Evolutionary conservation across 2,329 filamentous ascomycete species (phyloP).

Genomic region (Chaetomium olivaceum): DNA sequence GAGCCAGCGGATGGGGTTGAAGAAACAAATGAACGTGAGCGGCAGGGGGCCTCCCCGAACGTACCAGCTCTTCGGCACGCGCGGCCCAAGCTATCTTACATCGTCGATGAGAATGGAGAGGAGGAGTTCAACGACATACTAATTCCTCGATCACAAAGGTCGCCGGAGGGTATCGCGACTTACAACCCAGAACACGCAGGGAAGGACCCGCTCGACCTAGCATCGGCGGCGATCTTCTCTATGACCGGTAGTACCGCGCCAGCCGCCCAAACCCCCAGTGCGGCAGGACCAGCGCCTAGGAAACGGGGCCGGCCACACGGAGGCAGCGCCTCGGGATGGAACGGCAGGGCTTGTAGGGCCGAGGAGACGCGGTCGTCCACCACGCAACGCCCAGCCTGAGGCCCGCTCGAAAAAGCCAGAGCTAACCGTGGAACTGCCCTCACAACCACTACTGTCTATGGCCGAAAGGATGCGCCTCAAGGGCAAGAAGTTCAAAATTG

Average conservation of each 20-base stretch:
- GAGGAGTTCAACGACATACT: constrained; percentile 48
- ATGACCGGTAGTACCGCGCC: constrained; percentile 29
- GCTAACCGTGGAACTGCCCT: constrained; percentile 21
- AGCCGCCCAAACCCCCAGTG: constrained; percentile 17
- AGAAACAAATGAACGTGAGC: neutral
- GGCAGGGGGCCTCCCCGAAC: constrained; percentile 45
- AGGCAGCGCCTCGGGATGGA: neutral
- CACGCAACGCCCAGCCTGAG: constrained; percentile 26
- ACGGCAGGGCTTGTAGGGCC: constrained; percentile 10
- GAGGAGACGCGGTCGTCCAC: constrained; percentile 41
- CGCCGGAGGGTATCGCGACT: constrained; percentile 24
- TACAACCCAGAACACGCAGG: constrained; percentile 27
- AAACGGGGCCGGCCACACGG: constrained; percentile 35
- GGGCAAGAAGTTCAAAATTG: constrained; percentile 57
- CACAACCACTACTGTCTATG: constrained; percentile 53
- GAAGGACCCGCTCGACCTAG: constrained; percentile 44
- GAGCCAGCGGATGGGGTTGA: constrained; percentile 6
- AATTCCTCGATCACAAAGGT: constrained; percentile 28
- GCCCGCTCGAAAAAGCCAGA: neutral
- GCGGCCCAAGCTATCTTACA: constrained; percentile 53
- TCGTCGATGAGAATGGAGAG: constrained; percentile 49
- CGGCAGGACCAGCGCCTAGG: constrained; percentile 3
- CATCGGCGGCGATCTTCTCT: constrained; percentile 41
- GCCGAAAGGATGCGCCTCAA: constrained; percentile 56
- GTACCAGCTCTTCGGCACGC: constrained; percentile 54